Evolutionary conservation across 441 rosid species (phyloP).

Genomic region (Gossypium aridum): DNA sequence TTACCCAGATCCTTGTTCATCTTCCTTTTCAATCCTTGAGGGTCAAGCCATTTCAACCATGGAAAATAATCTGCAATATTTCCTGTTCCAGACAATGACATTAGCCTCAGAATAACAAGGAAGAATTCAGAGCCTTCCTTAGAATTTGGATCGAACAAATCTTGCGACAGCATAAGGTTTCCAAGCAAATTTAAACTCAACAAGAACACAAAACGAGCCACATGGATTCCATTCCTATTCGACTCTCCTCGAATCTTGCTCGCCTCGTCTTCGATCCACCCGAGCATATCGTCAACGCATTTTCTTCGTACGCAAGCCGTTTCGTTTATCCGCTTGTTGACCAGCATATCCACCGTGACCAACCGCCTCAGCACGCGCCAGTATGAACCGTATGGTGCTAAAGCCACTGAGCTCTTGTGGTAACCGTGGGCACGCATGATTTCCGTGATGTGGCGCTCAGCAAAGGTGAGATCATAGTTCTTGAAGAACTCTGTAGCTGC

Average conservation of each 20-base stretch:
- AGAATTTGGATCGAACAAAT: conserved; percentile 27
- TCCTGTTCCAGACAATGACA: conserved; percentile 27
- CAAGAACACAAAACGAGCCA: conserved; percentile 29
- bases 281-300: conserved; percentile 25
- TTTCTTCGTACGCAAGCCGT: conserved; percentile 23
- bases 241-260: background rate
- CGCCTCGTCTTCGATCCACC: conserved; percentile 26
- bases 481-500: conserved; percentile 46
- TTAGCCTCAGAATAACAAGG: conserved; percentile 17
- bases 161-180: conserved; percentile 42
- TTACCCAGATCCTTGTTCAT: conserved; percentile 36
- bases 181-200: conserved; percentile 36
- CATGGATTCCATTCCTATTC: conserved; percentile 12
- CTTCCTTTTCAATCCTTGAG: conserved; percentile 34
- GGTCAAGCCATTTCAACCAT: conserved; percentile 34
- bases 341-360: conserved; percentile 39
- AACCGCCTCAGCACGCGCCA: conserved; percentile 37
- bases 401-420: conserved; percentile 28
- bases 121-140: conserved; percentile 25
- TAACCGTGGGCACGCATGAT: conserved; percentile 33
- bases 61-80: conserved; percentile 38
- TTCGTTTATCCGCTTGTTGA: conserved; percentile 29
- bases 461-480: conserved; percentile 41
- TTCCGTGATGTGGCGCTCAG: conserved; percentile 30
- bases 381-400: conserved; percentile 36